phyloP scores from a whole-genome alignment of 331 rosid species.

The Telfairia occidentalis region DNA sequence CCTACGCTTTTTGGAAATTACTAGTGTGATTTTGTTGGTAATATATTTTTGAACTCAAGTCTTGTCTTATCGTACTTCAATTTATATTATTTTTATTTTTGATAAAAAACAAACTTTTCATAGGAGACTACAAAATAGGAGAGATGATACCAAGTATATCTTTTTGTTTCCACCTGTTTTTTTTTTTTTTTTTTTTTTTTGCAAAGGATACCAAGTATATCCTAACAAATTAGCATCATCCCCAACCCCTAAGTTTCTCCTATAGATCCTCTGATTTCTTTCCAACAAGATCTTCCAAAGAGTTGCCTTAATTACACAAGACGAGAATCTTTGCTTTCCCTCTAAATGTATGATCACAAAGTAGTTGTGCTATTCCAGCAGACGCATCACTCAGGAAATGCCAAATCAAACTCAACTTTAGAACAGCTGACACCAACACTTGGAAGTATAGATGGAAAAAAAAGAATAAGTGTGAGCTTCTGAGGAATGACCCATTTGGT shows the following conservation, averaged over 20 bases:
- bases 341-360: not conserved
- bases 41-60: not conserved
- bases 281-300: not conserved
- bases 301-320: not conserved
- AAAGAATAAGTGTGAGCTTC: not conserved
- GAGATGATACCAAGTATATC: not conserved
- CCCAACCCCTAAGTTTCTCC: not conserved
- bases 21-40: not conserved
- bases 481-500: not conserved
- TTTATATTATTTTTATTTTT: not conserved
- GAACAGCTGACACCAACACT: too few species aligned
- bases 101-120: not conserved
- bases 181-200: too few species aligned
- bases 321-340: not conserved
- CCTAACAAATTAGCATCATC: not conserved
- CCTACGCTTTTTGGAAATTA: not conserved
- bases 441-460: not conserved
- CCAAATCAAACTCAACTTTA: not conserved
- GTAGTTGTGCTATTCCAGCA: not conserved
- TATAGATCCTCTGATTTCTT: not conserved
- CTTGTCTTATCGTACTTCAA: not conserved
- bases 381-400: not conserved
- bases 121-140: not conserved
- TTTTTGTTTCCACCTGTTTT: too few species aligned
- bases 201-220: not conserved